These are phyloP conservation scores for Xylariaceae sp. DNA, from an alignment of 2,329 filamentous ascomycete species.

Conservation along the genomic window DNA sequence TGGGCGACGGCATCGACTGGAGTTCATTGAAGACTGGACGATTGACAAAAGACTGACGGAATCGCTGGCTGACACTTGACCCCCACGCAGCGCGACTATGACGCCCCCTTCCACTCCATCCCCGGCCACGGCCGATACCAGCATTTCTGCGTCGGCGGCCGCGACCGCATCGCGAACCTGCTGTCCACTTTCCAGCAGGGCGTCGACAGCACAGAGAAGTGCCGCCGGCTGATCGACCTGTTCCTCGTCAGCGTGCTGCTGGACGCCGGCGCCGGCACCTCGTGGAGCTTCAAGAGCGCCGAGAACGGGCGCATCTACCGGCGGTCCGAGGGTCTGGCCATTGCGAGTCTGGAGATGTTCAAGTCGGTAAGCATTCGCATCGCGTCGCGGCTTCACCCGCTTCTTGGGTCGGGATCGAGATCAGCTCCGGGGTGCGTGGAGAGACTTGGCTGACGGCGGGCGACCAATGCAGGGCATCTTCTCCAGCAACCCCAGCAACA, in stretches of 20 bases:
- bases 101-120: conserved; percentile 32
- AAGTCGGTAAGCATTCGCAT: conserved; percentile 55
- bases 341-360: conserved; percentile 80
- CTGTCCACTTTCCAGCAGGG: conserved; percentile 25
- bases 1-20: too few species aligned
- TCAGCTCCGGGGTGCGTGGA: too few species aligned
- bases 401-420: conserved; percentile 4
- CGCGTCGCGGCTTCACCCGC: too few species aligned
- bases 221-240: conserved; percentile 48
- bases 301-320: conserved; percentile 78
- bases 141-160: conserved; percentile 52
- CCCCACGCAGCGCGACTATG: conserved; percentile 27
- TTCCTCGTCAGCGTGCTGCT: conserved; percentile 71
- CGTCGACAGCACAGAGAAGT: conserved; percentile 30
- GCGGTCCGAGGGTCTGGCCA: conserved; percentile 58
- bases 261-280: conserved; percentile 80
- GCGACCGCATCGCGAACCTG: conserved; percentile 34
- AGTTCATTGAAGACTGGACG: too few species aligned
- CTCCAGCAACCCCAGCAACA: conserved; percentile 72
- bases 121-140: conserved; percentile 54
- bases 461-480: conserved; percentile 74
- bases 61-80: conserved; percentile 6
- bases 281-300: conserved; percentile 88
- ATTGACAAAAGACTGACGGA: background rate
- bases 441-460: too few species aligned